Conservation (phyloP, 495 filamentous ascomycete species). For the Xylaria curta region DNA sequence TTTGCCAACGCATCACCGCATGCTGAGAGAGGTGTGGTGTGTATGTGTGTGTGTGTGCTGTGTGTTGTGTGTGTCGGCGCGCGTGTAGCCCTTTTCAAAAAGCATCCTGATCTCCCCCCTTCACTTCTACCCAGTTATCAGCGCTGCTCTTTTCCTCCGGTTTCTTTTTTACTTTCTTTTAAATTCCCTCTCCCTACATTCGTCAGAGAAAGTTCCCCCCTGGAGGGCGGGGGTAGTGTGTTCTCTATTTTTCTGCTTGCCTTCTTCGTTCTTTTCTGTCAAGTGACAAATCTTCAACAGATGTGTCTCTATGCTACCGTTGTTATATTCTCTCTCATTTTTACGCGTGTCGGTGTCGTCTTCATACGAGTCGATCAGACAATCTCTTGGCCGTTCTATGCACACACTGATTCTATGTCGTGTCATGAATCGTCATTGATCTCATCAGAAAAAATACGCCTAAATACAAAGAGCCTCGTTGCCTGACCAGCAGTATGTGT, state of each 20-base stretch:
- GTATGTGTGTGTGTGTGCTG: conserved; percentile 38
- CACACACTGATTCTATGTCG: conserved; percentile 1
- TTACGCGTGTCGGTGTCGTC: no score
- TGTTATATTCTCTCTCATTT: conserved; percentile 1
- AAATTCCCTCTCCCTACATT: not conserved
- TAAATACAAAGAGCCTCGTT: conserved; percentile 42
- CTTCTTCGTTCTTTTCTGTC: conserved; percentile 4
- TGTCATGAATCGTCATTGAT: conserved; percentile 43
- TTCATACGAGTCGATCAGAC: not conserved
- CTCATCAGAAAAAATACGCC: conserved; percentile 41
- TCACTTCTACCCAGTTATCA: conserved; percentile 40
- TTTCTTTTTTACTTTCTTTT: not conserved
- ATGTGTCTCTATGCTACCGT: not conserved
- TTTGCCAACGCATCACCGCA: conserved; percentile 55
- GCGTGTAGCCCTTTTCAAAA: conserved; percentile 25
- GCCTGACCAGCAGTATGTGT: conserved; percentile 31
- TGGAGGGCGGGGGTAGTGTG: not conserved
- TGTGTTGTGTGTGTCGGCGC: conserved; percentile 35
- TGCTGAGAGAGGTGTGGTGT: conserved; percentile 49
- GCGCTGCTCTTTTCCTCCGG: conserved; percentile 7
- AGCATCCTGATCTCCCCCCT: conserved; percentile 26
- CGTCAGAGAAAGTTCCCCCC: not conserved
- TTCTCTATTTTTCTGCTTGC: not conserved
- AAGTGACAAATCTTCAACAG: conserved; percentile 11
- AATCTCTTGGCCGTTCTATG: not conserved